These are phyloP conservation scores for Arabis alpina DNA, from an alignment of 345 rosid genomes.

Conservation along the genomic window DNA sequence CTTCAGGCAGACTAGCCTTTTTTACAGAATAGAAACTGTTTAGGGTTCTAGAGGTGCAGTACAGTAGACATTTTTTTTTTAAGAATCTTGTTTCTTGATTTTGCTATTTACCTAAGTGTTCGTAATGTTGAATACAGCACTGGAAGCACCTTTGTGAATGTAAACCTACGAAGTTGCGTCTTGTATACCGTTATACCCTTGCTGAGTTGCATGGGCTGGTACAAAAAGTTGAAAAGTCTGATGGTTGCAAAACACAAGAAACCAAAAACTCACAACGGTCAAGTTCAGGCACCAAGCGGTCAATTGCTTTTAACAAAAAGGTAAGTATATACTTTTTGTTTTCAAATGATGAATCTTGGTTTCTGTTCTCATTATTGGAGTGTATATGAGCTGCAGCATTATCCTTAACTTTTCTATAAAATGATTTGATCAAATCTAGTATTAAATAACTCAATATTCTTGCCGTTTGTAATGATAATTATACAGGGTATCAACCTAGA, in stretches of 20 bases:
- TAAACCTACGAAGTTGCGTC: slow-evolving; percentile 62
- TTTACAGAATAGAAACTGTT: slow-evolving; percentile 13
- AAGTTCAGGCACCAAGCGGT: slow-evolving; percentile 50
- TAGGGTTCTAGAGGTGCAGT: background rate
- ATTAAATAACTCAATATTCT: background rate
- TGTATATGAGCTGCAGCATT: slow-evolving; percentile 4
- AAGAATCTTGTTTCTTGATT: slow-evolving; percentile 22
- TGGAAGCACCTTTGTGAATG: slow-evolving; percentile 93
- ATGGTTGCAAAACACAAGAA: slow-evolving; percentile 44
- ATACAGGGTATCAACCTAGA: slow-evolving; percentile 1
- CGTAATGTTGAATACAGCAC: slow-evolving; percentile 61
- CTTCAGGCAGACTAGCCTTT: slow-evolving; percentile 2
- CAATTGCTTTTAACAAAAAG: slow-evolving; percentile 58
- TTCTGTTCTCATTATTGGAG: slow-evolving; percentile 1
- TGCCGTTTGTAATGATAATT: background rate
- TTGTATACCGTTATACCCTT: slow-evolving; percentile 78
- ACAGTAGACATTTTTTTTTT: background rate
- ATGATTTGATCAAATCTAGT: slow-evolving; percentile 14
- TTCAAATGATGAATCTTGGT: slow-evolving; percentile 4
- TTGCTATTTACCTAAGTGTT: slow-evolving; percentile 20
- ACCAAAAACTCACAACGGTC: slow-evolving; percentile 44
- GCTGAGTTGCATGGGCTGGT: slow-evolving; percentile 70
- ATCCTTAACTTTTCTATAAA: slow-evolving; percentile 1
- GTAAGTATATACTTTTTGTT: slow-evolving; percentile 43
- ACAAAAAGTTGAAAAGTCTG: slow-evolving; percentile 48